These are phyloP conservation scores for Trichoderma atroviride DNA, from an alignment of 2,329 filamentous ascomycete genomes.

Conservation along the genomic window DNA sequence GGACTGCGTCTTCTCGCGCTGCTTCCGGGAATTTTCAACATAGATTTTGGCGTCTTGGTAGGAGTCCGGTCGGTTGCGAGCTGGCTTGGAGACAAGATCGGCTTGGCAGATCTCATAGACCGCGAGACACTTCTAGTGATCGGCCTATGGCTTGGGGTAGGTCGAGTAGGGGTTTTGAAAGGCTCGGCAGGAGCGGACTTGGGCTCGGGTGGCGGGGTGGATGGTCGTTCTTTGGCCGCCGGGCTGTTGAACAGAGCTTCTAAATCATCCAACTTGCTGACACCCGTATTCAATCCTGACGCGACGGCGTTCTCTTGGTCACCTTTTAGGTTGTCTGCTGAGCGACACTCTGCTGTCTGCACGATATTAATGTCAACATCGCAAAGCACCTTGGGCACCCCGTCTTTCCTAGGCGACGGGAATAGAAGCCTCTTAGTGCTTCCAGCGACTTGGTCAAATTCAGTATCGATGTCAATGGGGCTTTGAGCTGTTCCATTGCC, in stretches of 20 bases:
- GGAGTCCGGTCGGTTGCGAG: slow-evolving; percentile 53
- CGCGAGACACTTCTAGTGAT: slow-evolving; percentile 63
- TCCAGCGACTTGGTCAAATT: slow-evolving; percentile 53
- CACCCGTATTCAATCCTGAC: slow-evolving; percentile 33
- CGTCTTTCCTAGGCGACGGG: slow-evolving; percentile 71
- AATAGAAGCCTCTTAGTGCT: slow-evolving; percentile 72
- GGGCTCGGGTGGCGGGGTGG: slow-evolving; percentile 54
- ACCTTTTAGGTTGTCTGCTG: slow-evolving; percentile 39
- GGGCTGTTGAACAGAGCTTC: slow-evolving; percentile 69
- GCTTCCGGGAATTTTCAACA: slow-evolving; percentile 36
- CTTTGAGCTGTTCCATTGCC: slow-evolving; percentile 59
- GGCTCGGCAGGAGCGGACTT: slow-evolving; percentile 46
- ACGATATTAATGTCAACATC: slow-evolving; percentile 59
- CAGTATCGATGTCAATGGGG: slow-evolving; percentile 58
- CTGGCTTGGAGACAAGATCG: slow-evolving; percentile 50
- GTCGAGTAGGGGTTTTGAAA: slow-evolving; percentile 66
- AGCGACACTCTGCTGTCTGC: slow-evolving; percentile 46
- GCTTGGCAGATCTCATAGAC: slow-evolving; percentile 54
- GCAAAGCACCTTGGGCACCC: slow-evolving; percentile 62
- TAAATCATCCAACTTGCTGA: slow-evolving; percentile 55
- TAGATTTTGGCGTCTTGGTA: slow-evolving; percentile 45
- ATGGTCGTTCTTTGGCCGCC: slow-evolving; percentile 43
- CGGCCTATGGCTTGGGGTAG: slow-evolving; percentile 62
- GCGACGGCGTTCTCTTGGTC: slow-evolving; percentile 55
- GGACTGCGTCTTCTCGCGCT: slow-evolving; percentile 49